A percentile compares a stretch with the other conserved stretches of the same genome.
Conservation (phyloP, 805 yeast genomes). For the Barnettozyma populi region DNA sequence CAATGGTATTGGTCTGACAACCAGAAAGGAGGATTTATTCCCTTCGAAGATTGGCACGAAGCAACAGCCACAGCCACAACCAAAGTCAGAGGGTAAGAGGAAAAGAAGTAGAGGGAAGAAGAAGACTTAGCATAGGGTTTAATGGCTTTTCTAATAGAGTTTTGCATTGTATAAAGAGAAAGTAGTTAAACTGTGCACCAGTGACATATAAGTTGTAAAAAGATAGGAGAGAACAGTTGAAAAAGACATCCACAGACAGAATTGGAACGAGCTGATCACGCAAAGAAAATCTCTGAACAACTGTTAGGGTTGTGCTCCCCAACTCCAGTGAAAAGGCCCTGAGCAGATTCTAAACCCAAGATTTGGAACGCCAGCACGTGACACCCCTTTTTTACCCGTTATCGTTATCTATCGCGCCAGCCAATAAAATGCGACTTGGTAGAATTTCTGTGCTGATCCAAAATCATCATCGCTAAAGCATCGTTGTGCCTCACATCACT, state of each 20-base stretch:
- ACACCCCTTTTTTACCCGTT: background rate
- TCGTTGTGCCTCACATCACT: no score
- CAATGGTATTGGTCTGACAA: background rate
- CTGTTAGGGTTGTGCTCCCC: no score
- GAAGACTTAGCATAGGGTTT: conserved; percentile 8
- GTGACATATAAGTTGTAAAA: no score
- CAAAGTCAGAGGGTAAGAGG: conserved; percentile 4
- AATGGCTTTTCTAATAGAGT: conserved; percentile 2
- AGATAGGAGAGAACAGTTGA: no score
- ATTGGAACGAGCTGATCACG: no score
- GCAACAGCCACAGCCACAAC: background rate
- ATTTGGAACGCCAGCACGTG: no score
- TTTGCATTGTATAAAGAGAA: conserved; percentile 1
- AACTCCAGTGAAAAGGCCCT: no score
- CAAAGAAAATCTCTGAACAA: no score
- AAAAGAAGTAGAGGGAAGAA: conserved; percentile 10
- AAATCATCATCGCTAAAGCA: background rate
- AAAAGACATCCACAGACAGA: no score
- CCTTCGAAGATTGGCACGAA: background rate
- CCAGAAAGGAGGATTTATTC: background rate
- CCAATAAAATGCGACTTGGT: background rate
- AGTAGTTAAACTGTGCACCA: background rate
- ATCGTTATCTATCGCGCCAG: background rate
- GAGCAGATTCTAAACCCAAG: no score
- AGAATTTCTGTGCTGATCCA: background rate